Conservation (phyloP, 2,329 filamentous ascomycete species). For the Xylariales sp. region DNA sequence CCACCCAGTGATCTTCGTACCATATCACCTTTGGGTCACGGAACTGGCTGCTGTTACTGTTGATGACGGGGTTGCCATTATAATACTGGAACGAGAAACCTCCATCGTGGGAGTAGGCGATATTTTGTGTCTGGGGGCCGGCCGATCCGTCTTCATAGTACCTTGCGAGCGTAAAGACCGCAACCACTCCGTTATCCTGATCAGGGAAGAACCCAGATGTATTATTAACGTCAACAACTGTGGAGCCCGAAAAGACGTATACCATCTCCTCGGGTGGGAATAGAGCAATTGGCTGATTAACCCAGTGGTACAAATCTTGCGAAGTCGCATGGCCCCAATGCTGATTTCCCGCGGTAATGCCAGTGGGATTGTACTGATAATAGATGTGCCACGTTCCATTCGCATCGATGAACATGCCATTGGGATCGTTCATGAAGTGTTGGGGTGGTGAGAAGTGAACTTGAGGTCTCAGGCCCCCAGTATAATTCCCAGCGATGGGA, state of each 20-base stretch:
- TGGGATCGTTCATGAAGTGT: slow-evolving; percentile 58
- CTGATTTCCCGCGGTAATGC: slow-evolving; percentile 27
- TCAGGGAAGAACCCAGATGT: slow-evolving; percentile 61
- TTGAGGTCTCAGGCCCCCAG: slow-evolving; percentile 39
- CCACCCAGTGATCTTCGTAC: slow-evolving; percentile 53
- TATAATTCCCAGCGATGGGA: slow-evolving; percentile 23
- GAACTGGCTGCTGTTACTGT: slow-evolving; percentile 50
- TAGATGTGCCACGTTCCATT: slow-evolving; percentile 59
- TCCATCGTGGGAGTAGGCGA: slow-evolving; percentile 58
- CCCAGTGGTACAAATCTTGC: slow-evolving; percentile 58
- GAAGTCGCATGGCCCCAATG: slow-evolving; percentile 66
- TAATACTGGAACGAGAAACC: slow-evolving; percentile 60
- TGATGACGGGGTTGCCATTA: slow-evolving; percentile 54
- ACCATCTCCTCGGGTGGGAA: slow-evolving; percentile 39
- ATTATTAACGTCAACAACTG: slow-evolving; percentile 58
- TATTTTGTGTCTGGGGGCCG: slow-evolving; percentile 48
- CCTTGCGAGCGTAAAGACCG: slow-evolving; percentile 42
- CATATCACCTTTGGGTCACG: slow-evolving; percentile 63
- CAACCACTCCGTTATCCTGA: slow-evolving; percentile 57
- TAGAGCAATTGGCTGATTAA: slow-evolving; percentile 59
- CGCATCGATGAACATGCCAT: slow-evolving; percentile 56
- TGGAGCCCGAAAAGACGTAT: slow-evolving; percentile 50
- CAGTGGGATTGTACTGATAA: slow-evolving; percentile 46
- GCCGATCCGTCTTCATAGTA: slow-evolving; percentile 31
- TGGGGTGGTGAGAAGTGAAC: slow-evolving; percentile 51